These are phyloP conservation scores for Trichoderma simmonsii DNA, from an alignment of 2,329 filamentous ascomycete genomes.

Conservation along the genomic window DNA sequence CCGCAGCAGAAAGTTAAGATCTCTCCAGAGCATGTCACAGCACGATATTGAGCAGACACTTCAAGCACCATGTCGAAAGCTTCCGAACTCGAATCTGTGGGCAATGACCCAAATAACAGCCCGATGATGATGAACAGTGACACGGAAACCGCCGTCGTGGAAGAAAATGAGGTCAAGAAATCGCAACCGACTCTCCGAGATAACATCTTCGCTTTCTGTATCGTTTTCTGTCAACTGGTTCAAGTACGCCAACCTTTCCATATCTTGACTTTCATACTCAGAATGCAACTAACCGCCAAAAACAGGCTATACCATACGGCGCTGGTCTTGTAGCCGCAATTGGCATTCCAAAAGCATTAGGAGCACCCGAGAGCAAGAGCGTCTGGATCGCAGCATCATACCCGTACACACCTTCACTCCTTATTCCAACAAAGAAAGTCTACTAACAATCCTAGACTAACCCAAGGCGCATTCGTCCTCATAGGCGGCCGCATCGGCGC, in stretches of 20 bases:
- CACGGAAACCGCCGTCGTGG: neutral
- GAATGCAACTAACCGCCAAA: neutral
- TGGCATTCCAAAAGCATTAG: neutral
- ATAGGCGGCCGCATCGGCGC: constrained; percentile 51
- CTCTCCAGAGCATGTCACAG: neutral
- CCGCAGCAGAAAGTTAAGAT: neutral
- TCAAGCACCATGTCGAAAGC: neutral
- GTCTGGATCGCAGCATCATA: constrained; percentile 3
- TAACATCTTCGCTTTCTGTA: neutral
- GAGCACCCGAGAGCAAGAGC: neutral
- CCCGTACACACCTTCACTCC: neutral
- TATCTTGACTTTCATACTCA: neutral
- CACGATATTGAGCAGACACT: neutral
- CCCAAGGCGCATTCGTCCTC: constrained; percentile 52
- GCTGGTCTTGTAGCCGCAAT: neutral
- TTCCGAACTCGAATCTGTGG: neutral
- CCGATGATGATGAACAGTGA: neutral
- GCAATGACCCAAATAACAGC: neutral
- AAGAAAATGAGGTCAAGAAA: neutral
- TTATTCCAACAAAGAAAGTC: neutral
- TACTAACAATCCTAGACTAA: constrained; percentile 35
- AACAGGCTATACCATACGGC: neutral
- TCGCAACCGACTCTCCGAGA: neutral
- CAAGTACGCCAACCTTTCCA: neutral
- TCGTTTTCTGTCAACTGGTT: neutral